Base-by-base conservation (phyloP, 768 basidiomycete genomes). In the Leccinum imitatum region DNA sequence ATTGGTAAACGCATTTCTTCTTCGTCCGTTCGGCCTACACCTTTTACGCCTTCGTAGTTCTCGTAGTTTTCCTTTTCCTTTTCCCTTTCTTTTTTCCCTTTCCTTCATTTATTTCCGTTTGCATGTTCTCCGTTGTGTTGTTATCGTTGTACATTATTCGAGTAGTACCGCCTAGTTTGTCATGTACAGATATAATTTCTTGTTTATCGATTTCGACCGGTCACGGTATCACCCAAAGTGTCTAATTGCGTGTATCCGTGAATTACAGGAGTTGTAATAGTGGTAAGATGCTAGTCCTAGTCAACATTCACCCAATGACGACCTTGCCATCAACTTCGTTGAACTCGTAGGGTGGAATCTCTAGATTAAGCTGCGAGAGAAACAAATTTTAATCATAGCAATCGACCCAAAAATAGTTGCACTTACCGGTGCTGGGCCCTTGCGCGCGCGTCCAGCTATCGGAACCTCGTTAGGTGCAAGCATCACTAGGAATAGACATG, bases 361-460 rank as follows among this genome's bases (percentile, higher is more conserved):
- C 96, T 63, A 98, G 84, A 79, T 99, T 99, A 67, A 95, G 85
- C 89, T 93, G 57, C 6, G 61, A 61, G 33, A 56, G 27, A 27
- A 27, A 1, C 27, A 7, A 27, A 27, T 56, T 53, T 68, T 4
- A 63, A 57, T 57, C 52, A 58, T 56, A 58, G 35, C n/a, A 10
- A 39, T 48, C 11, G n/a, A 48, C 23, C 11, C 31, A 37, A 19
- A 31, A 25, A 41, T 27, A 8, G 25, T 6, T 57, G 44, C 33
- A 78, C 89, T 80, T 76, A 92, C 90, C 65, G 96, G 96, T 73
- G 96, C 96, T 69, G 96, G 96, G 50, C 96, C 96, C 75, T 95
- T 93, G 74, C 96, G 90, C 69, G 89, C 87, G 75, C 96, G 94
- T 63, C 96, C 96, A 71, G 95, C 92, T 93, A 63, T 47, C 64